These are phyloP conservation scores for Komagataella mondaviorum DNA, from an alignment of 805 yeast species.

Conservation along the genomic window DNA sequence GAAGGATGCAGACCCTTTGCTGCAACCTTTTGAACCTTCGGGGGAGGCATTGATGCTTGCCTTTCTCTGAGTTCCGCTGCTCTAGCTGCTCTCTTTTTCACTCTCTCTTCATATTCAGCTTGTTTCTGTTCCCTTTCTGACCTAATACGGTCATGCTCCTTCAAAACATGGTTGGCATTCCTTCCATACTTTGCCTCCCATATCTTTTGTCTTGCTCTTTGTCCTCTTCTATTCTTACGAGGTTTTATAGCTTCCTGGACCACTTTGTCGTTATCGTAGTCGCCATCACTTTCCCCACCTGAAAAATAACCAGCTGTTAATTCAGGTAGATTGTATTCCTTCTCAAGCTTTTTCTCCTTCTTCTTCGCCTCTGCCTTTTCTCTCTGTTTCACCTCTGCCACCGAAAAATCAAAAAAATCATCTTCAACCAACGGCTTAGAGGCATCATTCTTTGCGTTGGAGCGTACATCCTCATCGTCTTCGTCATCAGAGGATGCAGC, in stretches of 20 bases:
- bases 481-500: constrained; percentile 21
- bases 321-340: constrained; percentile 40
- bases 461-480: constrained; percentile 22
- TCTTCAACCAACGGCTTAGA: constrained; percentile 2
- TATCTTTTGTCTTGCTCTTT: constrained; percentile 89
- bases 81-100: constrained; percentile 47
- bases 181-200: constrained; percentile 89
- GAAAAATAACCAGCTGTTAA: constrained; percentile 74
- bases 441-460: constrained; percentile 1
- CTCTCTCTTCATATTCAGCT: constrained; percentile 61
- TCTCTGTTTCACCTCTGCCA: constrained; percentile 8
- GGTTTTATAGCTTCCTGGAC: constrained; percentile 39
- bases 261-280: constrained; percentile 29
- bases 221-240: constrained; percentile 89
- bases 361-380: constrained; percentile 3
- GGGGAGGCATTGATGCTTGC: constrained; percentile 4
- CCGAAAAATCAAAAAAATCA: constrained; percentile 28
- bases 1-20: constrained; percentile 71
- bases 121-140: constrained; percentile 48
- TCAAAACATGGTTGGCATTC: constrained; percentile 70
- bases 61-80: constrained; percentile 13
- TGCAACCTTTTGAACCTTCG: constrained; percentile 3
- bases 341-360: constrained; percentile 14
- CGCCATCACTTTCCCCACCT: constrained; percentile 61
- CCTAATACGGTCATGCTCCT: constrained; percentile 40